phyloP scores from a whole-genome alignment of 1,284 basidiomycete genomes.

The Fomes fomentarius region DNA sequence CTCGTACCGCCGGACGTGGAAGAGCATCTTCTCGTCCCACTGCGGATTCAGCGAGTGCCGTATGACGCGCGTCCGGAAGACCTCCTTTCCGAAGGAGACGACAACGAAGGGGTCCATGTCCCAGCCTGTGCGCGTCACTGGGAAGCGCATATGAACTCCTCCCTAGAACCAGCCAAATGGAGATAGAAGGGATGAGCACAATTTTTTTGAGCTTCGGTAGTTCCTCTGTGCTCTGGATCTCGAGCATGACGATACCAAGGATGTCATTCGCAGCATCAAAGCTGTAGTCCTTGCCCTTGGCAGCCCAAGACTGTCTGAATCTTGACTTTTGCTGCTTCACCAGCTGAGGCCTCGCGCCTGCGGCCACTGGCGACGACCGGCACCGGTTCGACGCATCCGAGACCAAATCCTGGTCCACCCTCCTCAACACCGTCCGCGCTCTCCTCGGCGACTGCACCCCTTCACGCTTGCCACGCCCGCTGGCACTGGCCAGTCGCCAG shows the following conservation, averaged over 20 bases:
- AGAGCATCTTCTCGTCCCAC: constrained; percentile 96
- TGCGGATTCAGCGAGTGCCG: constrained; percentile 87
- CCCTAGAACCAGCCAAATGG: neutral
- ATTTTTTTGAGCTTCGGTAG: constrained; percentile 88
- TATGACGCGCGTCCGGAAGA: constrained; percentile 92
- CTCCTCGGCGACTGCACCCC: too few species aligned
- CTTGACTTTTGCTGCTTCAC: constrained; percentile 23
- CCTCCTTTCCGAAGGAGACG: constrained; percentile 95
- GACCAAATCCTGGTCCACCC: too few species aligned
- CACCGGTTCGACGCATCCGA: too few species aligned
- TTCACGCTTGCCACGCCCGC: too few species aligned
- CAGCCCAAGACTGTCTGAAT: constrained; percentile 35
- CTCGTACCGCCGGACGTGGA: constrained; percentile 93
- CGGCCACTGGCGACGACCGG: too few species aligned
- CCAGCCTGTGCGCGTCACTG: constrained; percentile 84
- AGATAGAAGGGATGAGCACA: constrained; percentile 46
- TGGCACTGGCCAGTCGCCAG: too few species aligned
- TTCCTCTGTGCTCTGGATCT: constrained; percentile 74
- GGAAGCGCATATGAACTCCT: neutral
- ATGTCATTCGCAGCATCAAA: constrained; percentile 79
- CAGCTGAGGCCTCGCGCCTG: constrained; percentile 3
- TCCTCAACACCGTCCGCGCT: too few species aligned
- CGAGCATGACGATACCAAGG: constrained; percentile 90
- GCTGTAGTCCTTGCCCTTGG: constrained; percentile 56
- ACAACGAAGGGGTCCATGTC: constrained; percentile 99